Base-by-base conservation (phyloP, 2,329 filamentous ascomycete species). In the Colletotrichum costaricense region DNA sequence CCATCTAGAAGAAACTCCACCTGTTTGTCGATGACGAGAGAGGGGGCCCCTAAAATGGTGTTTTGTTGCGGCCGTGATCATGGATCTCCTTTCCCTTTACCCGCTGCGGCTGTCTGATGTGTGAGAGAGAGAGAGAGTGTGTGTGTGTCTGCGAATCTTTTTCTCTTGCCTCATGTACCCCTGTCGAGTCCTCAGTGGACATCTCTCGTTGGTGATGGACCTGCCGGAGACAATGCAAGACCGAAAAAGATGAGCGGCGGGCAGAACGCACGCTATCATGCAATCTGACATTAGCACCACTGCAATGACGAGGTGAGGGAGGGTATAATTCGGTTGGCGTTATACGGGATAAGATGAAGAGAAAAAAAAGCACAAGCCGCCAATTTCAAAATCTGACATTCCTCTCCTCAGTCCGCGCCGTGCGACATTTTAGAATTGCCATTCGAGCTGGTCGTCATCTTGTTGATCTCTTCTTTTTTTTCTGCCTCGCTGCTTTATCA, bases 61-160 rank as follows among this genome's bases (percentile, higher is more conserved):
- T 70, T 49, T 49, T 19, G 35, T 62, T 66, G 67, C 67, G 49
- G 56, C 56, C 70, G 55, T 65, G 55, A 49, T 24, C 67, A 66
- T 70, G 60, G 67, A 66, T 70, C 67, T 49, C 16, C 42, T 49
- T 49, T n/a, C 42, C 42, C 70, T 67, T 38, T 70, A 42, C 35
- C 70, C 22, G 55, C 42, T 16, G 24, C 28, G 28, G n/a, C 30
- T 62, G 26, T 30, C 46, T 62, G 33, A 55, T 26, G 46, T 30
- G 30, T 8, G 8, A 8, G 28, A 30, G 28, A 30, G 28, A 28
- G 28, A 26, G 4, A 26, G 26, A 5, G 26, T 0, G 12, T 14
- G 49, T 59, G 24, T 59, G 55, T 60, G 52, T 28, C 64, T 67
- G 54, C 16, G 35, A 7, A 38, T 69, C 30, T 58, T 26, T 69